phyloP scores from a whole-genome alignment of 306 rosid species.

The Aeschynomene evenia region DNA sequence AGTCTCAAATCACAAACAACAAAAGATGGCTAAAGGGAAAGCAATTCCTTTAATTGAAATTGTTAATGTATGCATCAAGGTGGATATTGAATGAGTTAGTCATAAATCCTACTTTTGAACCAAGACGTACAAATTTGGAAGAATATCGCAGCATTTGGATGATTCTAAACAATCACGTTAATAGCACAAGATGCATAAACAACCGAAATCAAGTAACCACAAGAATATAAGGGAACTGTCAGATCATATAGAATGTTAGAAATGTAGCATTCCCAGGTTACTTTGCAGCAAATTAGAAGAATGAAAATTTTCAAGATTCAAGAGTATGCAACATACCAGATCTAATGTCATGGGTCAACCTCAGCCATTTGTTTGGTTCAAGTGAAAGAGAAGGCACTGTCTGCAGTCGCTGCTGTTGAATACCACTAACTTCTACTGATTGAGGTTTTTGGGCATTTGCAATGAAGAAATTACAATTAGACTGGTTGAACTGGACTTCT shows the following conservation, averaged over 20 bases:
- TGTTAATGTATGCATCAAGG: conserved; percentile 18
- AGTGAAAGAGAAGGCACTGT: conserved; percentile 59
- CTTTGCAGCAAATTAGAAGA: not conserved
- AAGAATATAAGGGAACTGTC: not conserved
- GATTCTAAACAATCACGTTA: not conserved
- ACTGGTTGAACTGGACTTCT: conserved; percentile 90
- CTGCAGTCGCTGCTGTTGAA: conserved; percentile 53
- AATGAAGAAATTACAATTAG: conserved; percentile 72
- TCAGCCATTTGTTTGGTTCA: conserved; percentile 81
- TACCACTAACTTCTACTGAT: conserved; percentile 43
- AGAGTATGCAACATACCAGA: conserved; percentile 54
- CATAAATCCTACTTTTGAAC: conserved; percentile 8
- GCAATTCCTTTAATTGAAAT: conserved; percentile 19
- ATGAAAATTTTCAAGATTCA: conserved; percentile 4
- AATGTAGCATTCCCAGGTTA: conserved; percentile 10
- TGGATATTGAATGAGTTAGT: not conserved
- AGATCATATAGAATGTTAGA: conserved; percentile 13
- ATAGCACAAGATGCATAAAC: conserved; percentile 9
- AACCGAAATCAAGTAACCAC: conserved; percentile 12
- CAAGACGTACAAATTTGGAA: conserved; percentile 17
- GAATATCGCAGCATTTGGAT: conserved; percentile 4
- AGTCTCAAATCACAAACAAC: conserved; percentile 23
- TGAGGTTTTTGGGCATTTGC: conserved; percentile 55
- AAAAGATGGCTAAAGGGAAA: conserved; percentile 10
- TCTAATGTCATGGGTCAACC: conserved; percentile 75